Evolutionary conservation across 331 rosid species (phyloP), one percentile per base, ranked within the genome.

Genomic region (Cydonia oblonga): DNA sequence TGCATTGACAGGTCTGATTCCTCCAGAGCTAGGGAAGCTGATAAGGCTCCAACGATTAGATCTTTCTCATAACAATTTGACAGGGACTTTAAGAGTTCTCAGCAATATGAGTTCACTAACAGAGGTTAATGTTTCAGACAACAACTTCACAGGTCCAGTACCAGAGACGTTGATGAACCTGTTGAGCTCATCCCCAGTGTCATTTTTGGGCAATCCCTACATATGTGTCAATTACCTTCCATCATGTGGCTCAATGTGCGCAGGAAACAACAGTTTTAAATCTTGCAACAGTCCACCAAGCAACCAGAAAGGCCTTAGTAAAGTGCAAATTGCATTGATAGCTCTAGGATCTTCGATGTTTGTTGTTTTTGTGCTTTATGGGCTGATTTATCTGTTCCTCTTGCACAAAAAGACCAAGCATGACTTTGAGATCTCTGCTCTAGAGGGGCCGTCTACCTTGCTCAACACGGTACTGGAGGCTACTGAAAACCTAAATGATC

Each of bases 1-100:
- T 75, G 81, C 81, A 35, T 77, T 93, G 83, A 85, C 69, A 7
- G 98, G 95, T 26, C 70, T 64, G n/a, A 28, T 93, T 71, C 98
- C 98, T 26, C 44, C 11, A 2, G 95, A 86, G 77, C 69, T 93
- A 12, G 75, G 81, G 18, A 77, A 73, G 32, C 66, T 90, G 76
- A 61, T 58, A 19, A 75, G 0, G 30, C 81, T 89, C 22, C 78
- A 42, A 69, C 25, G 7, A 3, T 19, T 92, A 61, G 95, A 88
- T 77, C 66, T 92, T 30, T 90, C 98, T 54, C 81, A 46, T 29
- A 92, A 92, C 87, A 84, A 90, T 70, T 83, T 92, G 84, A 86
- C 86, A 24, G 96, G 96, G 79, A 80, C 77, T 84, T 69, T 88
- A 59, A 26, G 63, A 2, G 77, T 56, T 57, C 83, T 92, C 24